Base-by-base conservation (phyloP, 495 filamentous ascomycete species). In the Cudoniella acicularis region DNA sequence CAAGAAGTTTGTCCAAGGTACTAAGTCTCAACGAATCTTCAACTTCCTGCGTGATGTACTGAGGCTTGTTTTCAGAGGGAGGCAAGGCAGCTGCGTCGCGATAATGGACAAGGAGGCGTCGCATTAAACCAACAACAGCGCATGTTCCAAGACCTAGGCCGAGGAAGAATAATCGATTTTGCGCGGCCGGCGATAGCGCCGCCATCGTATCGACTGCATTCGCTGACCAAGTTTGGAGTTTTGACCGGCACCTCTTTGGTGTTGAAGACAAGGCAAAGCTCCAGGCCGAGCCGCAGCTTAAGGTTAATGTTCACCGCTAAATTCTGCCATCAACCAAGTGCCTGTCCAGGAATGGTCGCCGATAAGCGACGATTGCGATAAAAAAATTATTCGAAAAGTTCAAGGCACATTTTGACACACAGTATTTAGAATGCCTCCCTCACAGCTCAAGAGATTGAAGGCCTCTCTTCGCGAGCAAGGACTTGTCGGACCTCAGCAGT, bases 391-490 rank as follows among this genome's bases (percentile, higher is more conserved):
- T 64, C 68, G 60, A 70, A 67, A 65, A 64, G 59, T 70, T 67
- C 54, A 20, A 24, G 10, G 40, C 26, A 18, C 22, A 20, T 43
- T 46, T 10, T 16, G 23, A 61, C 13, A 49, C 42, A 55, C 13
- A 36, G 47, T 45, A 21, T 27, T 27, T 49, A 13, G 30, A n/a
- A 98, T 98, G 94, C 82, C 93, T 54, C 90, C 92, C 60, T 98
- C 94, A 8, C 94, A 98, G 74, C 80, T 98, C 17, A 98, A 98
- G 73, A 91, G 91, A 74, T 82, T 98, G 16, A 98, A 96, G 74
- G 78, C 87, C 57, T 96, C 92, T 4, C 80, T 98, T 11, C 81
- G 83, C 57, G 89, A 95, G 25, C 89, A 91, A 57, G 93, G 94
- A 21, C 85, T 98, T 26, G 85, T 91, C 48, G 89, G 91, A 1